Evolutionary conservation across 108 stramenopile genomes (phyloP), one percentile per base, ranked within the genome.

Genomic region (Stephanodiscus minutulus): DNA sequence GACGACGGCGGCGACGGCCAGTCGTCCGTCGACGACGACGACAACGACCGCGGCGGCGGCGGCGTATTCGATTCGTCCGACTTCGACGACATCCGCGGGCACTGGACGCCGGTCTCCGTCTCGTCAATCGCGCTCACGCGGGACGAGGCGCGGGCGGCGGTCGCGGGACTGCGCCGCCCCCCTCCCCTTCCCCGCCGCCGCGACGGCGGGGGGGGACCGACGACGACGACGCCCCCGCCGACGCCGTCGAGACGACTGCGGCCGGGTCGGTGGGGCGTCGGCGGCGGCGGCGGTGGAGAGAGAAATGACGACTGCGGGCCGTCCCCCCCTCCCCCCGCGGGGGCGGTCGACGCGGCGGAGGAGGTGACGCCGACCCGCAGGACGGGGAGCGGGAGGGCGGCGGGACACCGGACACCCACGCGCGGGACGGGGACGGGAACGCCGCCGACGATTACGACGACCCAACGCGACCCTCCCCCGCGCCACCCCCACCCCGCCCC

Each of bases 61-160:
- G 33, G 36, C 20, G 36, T 21, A 24, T 24, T 7, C 6, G 20
- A 31, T n/a, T n/a, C n/a, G 8, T 17, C 5, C 28, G 37, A 37
- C 9, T 25, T 57, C 35, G 44, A 66, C 8, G 66, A 48, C 0
- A 33, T 47, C 8, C 33, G 28, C 25, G 66, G 61, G 20, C 41
- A 66, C 43, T 79, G 78, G 78, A 59, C 59, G 17, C 78, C 78
- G 5, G 54, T 79, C 9, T 72, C 78, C 25, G 65, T 21, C 12
- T 50, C 66, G 22, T 72, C 78, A 18, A 66, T 68, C 7, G 64
- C 64, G 7, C 43, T 79, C 22, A 79, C 71, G 20, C 56, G 66
- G n/a, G 33, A 55, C 29, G 78, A 79, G 66, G 78, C 78, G 2
- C 57, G 61, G 25, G 49, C 18, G 53, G 78, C 71, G 37, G 63